A percentile compares a stretch with the other conserved stretches of the same genome.
Evolutionary conservation across 192 early-diverging fungal species (phyloP).

Genomic region (Allomyces macrogynus): DNA sequence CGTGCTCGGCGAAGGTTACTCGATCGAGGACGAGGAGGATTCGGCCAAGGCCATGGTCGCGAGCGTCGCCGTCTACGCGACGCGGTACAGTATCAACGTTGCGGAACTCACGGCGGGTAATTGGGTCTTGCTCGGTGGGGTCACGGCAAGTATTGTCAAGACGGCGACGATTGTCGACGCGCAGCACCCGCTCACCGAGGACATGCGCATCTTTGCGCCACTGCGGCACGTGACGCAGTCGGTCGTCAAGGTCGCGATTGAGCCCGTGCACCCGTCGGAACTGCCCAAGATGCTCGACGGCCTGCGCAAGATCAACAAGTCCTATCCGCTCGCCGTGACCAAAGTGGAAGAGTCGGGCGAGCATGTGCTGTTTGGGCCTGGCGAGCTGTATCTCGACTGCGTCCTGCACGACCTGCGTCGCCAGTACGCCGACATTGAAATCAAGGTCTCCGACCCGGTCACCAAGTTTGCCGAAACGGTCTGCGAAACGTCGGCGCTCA

Average conservation of each 20-base stretch:
- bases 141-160: slow-evolving; percentile 80
- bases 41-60: slow-evolving; percentile 64
- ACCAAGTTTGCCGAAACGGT: slow-evolving; percentile 92
- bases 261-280: slow-evolving; percentile 94
- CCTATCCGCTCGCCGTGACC: slow-evolving; percentile 72
- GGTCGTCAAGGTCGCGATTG: slow-evolving; percentile 86
- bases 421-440: slow-evolving; percentile 87
- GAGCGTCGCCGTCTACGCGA: slow-evolving; percentile 56
- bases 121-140: slow-evolving; percentile 81
- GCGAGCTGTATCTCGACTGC: slow-evolving; percentile 92
- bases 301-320: slow-evolving; percentile 84
- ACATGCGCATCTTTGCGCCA: slow-evolving; percentile 63
- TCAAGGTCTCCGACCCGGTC: slow-evolving; percentile 95
- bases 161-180: slow-evolving; percentile 77
- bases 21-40: slow-evolving; percentile 87
- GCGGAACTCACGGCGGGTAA: slow-evolving; percentile 58
- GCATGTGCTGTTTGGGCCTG: slow-evolving; percentile 82
- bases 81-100: slow-evolving; percentile 58
- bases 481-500: slow-evolving; percentile 75
- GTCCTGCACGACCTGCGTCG: slow-evolving; percentile 84
- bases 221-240: slow-evolving; percentile 60
- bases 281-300: slow-evolving; percentile 96
- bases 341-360: slow-evolving; percentile 95
- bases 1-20: slow-evolving; percentile 82
- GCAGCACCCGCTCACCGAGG: slow-evolving; percentile 32